phyloP scores from a whole-genome alignment of 495 filamentous ascomycete species.

The Aspergillus heteromorphus region DNA sequence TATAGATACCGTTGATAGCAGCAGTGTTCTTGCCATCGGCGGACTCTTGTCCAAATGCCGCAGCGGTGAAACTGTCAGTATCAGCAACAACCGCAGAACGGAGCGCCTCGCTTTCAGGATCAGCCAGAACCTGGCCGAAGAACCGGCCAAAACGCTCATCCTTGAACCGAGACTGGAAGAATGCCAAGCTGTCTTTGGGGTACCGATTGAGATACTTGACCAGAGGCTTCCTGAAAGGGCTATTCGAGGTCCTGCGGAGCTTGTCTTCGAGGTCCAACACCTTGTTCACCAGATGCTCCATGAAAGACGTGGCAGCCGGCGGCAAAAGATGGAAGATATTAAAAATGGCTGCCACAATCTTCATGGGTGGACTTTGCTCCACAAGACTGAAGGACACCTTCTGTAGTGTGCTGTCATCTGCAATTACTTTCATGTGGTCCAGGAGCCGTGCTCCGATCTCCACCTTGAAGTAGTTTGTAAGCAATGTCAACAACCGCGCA shows the following conservation, averaged over 20 bases:
- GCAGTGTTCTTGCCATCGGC: constrained; percentile 63
- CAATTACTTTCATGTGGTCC: constrained; percentile 88
- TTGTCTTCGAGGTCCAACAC: constrained; percentile 84
- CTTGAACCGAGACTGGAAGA: constrained; percentile 67
- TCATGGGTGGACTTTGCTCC: constrained; percentile 86
- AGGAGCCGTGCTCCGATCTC: constrained; percentile 89
- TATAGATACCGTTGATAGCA: constrained; percentile 81
- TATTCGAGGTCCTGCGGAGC: constrained; percentile 82
- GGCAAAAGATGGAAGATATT: constrained; percentile 96
- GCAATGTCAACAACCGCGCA: constrained; percentile 75
- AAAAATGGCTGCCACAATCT: constrained; percentile 86
- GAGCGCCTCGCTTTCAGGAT: constrained; percentile 68
- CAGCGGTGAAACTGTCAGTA: constrained; percentile 60
- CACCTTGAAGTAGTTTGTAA: constrained; percentile 99
- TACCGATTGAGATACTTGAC: constrained; percentile 93
- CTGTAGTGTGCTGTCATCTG: constrained; percentile 71
- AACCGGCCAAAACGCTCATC: constrained; percentile 89
- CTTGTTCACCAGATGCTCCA: constrained; percentile 80
- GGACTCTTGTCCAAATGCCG: constrained; percentile 55
- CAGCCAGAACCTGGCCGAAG: constrained; percentile 80
- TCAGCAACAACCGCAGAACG: constrained; percentile 70
- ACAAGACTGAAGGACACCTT: constrained; percentile 90
- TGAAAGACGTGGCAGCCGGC: constrained; percentile 80
- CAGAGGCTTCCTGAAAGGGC: constrained; percentile 87
- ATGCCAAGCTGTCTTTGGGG: constrained; percentile 77